Evolutionary conservation across 2,329 filamentous ascomycete species (phyloP), one percentile per base, ranked within the genome.

Genomic region (Epicoccum sorghinum): DNA sequence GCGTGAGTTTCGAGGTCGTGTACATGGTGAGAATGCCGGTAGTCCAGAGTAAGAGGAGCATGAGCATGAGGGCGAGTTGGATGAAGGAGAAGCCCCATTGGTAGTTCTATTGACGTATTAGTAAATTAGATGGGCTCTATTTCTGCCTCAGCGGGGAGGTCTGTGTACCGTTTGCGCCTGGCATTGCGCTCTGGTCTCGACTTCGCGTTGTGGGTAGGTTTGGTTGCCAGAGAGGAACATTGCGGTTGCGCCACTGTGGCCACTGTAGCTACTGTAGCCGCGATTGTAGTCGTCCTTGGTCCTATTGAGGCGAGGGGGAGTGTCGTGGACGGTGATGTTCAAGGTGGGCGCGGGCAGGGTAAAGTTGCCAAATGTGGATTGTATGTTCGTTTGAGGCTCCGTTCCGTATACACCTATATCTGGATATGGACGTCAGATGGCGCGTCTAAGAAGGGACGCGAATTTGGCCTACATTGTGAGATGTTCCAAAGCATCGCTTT

Each of bases 51-150:
- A 54, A 35, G 2, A 60, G 37, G 3, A 62, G 32, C 2, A 59
- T 32, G 9, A 59, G 29, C 30, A 47, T 52, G 33, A 64, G 36
- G 30, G 37, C 48, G 5, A 67, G 50, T 25, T 64, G 57, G 7
- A 67, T 18, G 33, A 61, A 65, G 9, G 62, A 65, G 37, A 67
- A 67, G 8, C 64, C 64, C 64, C 62, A 67, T 43, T 62, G 25
- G 30, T 65, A 66, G 7, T 13, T 52, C 59, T 60, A 33, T 6
- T 9, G 9, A n/a, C 4, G n/a, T 8, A 18, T 43, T 12, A 43
- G 47, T 18, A 14, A 33, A 25, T 5, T 23, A n/a, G 4, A 9
- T 22, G 13, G 23, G n/a, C 4, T n/a, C 18, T 13, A 3, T 13
- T 29, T 5, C 4, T 18, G 18, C 18, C 18, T 18, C 18, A 18